Evolutionary conservation across 495 filamentous ascomycete genomes (phyloP).

Genomic region (Saxispiralis lemnorum): DNA sequence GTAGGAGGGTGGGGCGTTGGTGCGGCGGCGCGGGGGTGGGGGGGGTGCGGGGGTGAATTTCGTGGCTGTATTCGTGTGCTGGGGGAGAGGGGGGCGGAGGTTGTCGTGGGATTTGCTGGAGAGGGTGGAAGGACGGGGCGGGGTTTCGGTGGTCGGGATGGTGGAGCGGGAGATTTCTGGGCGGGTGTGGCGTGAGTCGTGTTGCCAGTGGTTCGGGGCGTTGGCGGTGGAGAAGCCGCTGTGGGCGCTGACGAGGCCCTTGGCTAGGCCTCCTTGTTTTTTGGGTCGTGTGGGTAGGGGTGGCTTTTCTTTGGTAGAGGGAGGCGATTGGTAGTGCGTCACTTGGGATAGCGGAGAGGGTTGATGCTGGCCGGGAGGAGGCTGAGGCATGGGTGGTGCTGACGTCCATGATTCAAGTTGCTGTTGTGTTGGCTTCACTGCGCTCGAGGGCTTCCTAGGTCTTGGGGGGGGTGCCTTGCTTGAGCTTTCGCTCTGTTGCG

Average conservation of each 20-base stretch:
- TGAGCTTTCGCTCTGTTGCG: not conserved
- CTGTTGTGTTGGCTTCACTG: constrained; percentile 8
- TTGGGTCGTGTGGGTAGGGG: constrained; percentile 6
- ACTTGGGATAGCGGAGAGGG: constrained; percentile 13
- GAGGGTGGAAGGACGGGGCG: constrained; percentile 2
- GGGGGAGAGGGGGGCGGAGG: not conserved
- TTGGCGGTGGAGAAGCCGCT: not conserved
- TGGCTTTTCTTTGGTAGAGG: not conserved
- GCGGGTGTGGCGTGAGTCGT: not conserved
- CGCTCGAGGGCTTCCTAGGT: constrained; percentile 19
- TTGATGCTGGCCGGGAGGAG: constrained; percentile 2
- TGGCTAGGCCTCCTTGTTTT: not conserved
- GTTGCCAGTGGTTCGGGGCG: constrained; percentile 1
- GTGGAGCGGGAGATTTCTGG: not conserved
- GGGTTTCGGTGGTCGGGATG: constrained; percentile 1
- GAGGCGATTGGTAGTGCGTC: constrained; percentile 2
- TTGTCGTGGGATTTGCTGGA: constrained; percentile 4
- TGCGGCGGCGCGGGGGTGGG: constrained; percentile 23
- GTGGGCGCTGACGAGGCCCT: not conserved
- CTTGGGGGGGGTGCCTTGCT: constrained; percentile 5
- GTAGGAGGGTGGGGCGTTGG: constrained; percentile 25
- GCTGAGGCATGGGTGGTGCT: constrained; percentile 1
- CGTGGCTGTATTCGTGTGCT: not conserved
- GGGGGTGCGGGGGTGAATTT: constrained; percentile 18
- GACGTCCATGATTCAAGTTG: constrained; percentile 4